phyloP scores from a whole-genome alignment of 495 filamentous ascomycete species.

The Pseudotulostoma volvatum region DNA sequence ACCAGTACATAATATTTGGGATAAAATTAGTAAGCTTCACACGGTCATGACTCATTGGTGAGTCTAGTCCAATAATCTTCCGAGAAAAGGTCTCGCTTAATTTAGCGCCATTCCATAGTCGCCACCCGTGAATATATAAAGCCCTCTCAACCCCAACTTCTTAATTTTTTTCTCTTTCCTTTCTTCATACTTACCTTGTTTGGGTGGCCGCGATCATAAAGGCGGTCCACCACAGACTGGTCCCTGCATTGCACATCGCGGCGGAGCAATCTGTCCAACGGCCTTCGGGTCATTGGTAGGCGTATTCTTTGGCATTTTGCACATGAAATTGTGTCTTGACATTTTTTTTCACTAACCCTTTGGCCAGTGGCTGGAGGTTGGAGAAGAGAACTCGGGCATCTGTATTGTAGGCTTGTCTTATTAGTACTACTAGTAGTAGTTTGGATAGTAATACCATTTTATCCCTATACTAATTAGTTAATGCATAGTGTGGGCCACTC shows the following conservation, averaged over 20 bases:
- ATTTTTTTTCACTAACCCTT: slow-evolving; percentile 35
- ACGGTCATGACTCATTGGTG: too few relatives aligned
- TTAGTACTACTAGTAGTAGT: too few relatives aligned
- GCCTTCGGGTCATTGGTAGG: slow-evolving; percentile 47
- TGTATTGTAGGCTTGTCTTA: too few relatives aligned
- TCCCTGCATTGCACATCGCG: slow-evolving; percentile 56
- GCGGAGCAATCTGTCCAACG: slow-evolving; percentile 40
- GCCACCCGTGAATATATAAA: too few relatives aligned
- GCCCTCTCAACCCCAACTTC: slow-evolving; percentile 2
- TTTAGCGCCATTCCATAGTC: too few relatives aligned
- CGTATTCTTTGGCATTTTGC: slow-evolving; percentile 52
- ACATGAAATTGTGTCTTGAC: slow-evolving; percentile 13
- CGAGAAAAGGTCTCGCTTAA: too few relatives aligned
- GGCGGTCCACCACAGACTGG: slow-evolving; percentile 31
- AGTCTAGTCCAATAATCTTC: too few relatives aligned
- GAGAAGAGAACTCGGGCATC: slow-evolving; percentile 39
- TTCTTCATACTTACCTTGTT: slow-evolving; percentile 42
- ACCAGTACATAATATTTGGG: too few relatives aligned
- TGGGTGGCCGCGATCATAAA: slow-evolving; percentile 31
- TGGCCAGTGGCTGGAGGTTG: slow-evolving; percentile 29
- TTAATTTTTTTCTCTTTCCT: slow-evolving; percentile 10
- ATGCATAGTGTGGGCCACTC: too few relatives aligned
- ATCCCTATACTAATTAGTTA: too few relatives aligned
- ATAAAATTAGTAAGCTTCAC: too few relatives aligned
- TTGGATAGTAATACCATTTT: too few relatives aligned